Evolutionary conservation across 768 basidiomycete species (phyloP).

Genomic region (Leccinum variicolor): DNA sequence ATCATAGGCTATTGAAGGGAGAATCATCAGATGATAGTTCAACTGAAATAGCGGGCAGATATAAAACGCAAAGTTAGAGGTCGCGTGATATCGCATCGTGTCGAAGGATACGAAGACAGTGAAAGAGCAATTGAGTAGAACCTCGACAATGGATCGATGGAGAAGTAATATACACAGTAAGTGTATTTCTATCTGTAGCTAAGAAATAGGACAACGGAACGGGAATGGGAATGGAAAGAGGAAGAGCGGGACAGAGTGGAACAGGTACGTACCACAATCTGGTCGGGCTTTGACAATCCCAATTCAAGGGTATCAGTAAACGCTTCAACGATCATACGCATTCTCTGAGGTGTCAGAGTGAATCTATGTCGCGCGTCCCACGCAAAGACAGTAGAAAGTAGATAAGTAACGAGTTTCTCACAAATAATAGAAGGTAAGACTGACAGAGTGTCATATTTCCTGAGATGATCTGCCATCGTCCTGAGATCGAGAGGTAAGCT

Average conservation of each 20-base stretch:
- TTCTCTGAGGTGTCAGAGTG: slow-evolving; percentile 83
- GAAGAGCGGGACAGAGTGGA: neutral
- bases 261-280: slow-evolving; percentile 76
- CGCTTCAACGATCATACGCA: slow-evolving; percentile 96
- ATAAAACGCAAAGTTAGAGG: neutral
- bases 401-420: slow-evolving; percentile 1
- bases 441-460: slow-evolving; percentile 85
- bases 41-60: neutral
- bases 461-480: slow-evolving; percentile 91
- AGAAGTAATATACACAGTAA: neutral
- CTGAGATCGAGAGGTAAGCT: slow-evolving; percentile 34
- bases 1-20: slow-evolving; percentile 74
- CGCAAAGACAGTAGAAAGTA: neutral
- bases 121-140: neutral
- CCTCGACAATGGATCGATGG: neutral
- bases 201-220: slow-evolving; percentile 4
- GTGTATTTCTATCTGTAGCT: slow-evolving; percentile 1
- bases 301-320: slow-evolving; percentile 90
- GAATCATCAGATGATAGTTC: slow-evolving; percentile 8
- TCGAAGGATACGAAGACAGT: neutral
- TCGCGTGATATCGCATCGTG: neutral
- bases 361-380: slow-evolving; percentile 48
- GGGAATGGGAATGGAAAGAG: slow-evolving; percentile 1
- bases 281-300: slow-evolving; percentile 77
- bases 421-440: slow-evolving; percentile 31